Conservation (phyloP, 805 yeast species). For the Yueomyces sinensis region DNA sequence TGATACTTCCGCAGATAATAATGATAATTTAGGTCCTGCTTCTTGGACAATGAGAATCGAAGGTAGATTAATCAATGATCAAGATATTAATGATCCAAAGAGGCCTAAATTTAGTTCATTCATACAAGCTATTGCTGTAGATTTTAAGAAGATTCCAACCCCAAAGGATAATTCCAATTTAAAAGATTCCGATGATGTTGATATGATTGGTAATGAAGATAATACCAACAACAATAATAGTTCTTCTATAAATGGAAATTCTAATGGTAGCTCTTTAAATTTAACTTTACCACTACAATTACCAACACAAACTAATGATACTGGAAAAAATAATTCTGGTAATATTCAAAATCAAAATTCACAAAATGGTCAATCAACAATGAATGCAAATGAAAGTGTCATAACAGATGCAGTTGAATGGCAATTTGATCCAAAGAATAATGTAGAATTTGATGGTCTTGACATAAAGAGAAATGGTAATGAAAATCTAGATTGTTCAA, state of each 20-base stretch:
- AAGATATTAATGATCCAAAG: conserved; percentile 32
- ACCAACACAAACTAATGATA: background rate
- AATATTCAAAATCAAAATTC: background rate
- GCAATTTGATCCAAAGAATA: conserved; percentile 53
- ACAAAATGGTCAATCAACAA: background rate
- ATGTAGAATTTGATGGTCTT: conserved; percentile 70
- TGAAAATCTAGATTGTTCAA: conserved; percentile 48
- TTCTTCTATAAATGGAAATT: background rate
- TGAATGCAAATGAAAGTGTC: conserved; percentile 2
- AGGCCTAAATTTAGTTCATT: conserved; percentile 65
- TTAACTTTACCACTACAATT: conserved; percentile 2
- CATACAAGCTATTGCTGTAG: conserved; percentile 74
- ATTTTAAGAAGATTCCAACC: conserved; percentile 31
- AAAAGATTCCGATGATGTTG: background rate
- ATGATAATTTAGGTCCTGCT: conserved; percentile 26
- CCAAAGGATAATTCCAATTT: background rate
- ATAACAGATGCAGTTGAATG: conserved; percentile 51
- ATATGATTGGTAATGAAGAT: background rate
- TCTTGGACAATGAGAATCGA: conserved; percentile 83
- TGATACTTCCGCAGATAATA: conserved; percentile 4
- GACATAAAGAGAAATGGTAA: conserved; percentile 75
- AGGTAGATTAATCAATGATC: conserved; percentile 56
- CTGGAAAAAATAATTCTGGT: background rate
- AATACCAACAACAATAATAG: background rate
- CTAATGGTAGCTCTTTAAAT: background rate